These are phyloP conservation scores for Hanseniaspora mollemarum DNA, from an alignment of 805 yeast genomes.

Conservation along the genomic window DNA sequence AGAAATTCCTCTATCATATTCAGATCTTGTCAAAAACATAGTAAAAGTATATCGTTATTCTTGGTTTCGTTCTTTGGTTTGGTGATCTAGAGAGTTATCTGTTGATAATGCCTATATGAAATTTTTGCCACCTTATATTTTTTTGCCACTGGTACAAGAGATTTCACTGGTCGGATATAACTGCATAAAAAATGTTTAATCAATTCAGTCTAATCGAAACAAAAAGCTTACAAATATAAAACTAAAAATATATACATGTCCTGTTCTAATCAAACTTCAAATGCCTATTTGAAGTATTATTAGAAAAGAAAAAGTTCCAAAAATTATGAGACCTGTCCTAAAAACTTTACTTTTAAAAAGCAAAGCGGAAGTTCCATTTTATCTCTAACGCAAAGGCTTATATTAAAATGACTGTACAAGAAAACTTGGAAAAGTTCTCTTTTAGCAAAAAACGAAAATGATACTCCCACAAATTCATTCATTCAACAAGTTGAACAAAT, in stretches of 20 bases:
- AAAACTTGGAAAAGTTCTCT: not conserved
- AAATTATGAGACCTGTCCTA: constrained; percentile 16
- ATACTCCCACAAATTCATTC: constrained; percentile 3
- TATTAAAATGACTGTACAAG: constrained; percentile 15
- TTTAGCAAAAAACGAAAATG: constrained; percentile 14
- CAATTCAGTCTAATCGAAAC: too few relatives aligned
- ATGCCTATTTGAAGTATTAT: constrained; percentile 11
- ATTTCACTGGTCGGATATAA: too few relatives aligned
- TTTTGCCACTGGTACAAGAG: not conserved
- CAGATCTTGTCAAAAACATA: constrained; percentile 98
- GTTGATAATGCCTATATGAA: not conserved
- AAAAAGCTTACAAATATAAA: too few relatives aligned
- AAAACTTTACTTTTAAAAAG: not conserved
- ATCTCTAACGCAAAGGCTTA: constrained; percentile 16
- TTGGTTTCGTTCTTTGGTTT: not conserved
- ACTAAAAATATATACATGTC: not conserved
- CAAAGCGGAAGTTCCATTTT: not conserved
- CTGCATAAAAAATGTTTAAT: too few relatives aligned
- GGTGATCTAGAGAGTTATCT: not conserved
- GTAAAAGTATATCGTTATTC: not conserved
- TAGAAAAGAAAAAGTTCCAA: constrained; percentile 12
- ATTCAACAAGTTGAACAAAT: not conserved
- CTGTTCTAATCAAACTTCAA: constrained; percentile 13
- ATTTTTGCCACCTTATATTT: not conserved
- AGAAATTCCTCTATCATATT: constrained; percentile 96